These are phyloP conservation scores for Platismatia glauca DNA, from an alignment of 495 filamentous ascomycete genomes.

Conservation along the genomic window DNA sequence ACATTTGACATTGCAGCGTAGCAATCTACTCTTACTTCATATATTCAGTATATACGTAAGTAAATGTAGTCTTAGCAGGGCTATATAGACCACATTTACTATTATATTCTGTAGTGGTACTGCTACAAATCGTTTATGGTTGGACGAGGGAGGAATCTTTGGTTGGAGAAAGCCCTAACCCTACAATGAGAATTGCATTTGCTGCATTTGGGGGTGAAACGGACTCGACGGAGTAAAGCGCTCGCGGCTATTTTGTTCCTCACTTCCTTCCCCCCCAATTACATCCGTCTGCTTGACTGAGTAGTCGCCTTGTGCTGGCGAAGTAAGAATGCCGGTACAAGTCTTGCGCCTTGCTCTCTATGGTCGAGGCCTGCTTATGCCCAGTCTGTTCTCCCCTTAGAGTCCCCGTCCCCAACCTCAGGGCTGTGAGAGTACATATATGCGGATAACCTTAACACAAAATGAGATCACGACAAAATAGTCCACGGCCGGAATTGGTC, in stretches of 20 bases:
- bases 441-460: not conserved
- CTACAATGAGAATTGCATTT: too few species aligned
- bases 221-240: not conserved
- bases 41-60: too few species aligned
- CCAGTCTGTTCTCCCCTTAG: not conserved
- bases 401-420: not conserved
- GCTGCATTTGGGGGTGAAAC: too few species aligned
- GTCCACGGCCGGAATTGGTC: constrained; percentile 18
- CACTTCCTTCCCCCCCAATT: not conserved
- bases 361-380: not conserved
- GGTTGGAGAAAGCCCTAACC: too few species aligned
- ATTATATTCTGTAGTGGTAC: too few species aligned
- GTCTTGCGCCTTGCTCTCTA: not conserved
- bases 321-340: not conserved
- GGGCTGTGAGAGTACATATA: not conserved
- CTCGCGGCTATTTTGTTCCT: not conserved
- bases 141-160: too few species aligned
- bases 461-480: constrained; percentile 21
- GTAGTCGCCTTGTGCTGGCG: not conserved
- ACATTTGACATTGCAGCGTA: too few species aligned
- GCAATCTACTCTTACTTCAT: too few species aligned
- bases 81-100: too few species aligned
- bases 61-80: too few species aligned
- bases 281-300: not conserved
- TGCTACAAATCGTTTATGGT: too few species aligned